phyloP scores from a whole-genome alignment of 345 rosid genomes.

The Hibiscus syriacus region DNA sequence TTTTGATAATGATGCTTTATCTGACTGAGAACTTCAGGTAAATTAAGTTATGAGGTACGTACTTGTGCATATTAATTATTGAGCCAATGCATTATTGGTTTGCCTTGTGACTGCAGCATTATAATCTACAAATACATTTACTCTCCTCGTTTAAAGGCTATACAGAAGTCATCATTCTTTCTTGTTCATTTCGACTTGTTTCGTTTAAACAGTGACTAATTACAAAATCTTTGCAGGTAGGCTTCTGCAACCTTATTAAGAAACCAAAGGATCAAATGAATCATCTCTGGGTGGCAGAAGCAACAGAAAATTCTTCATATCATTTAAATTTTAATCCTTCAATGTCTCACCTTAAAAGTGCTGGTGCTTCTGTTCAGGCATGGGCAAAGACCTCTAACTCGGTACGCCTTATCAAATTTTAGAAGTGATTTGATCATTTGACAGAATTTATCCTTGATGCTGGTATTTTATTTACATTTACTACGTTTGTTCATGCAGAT shows the following conservation, averaged over 20 bases:
- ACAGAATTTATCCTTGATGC: not conserved
- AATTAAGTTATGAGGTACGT: not conserved
- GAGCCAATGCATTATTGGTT: not conserved
- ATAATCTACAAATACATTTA: not conserved
- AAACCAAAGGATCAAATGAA: constrained; percentile 62
- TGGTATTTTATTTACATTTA: not conserved
- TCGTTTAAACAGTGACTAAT: not conserved
- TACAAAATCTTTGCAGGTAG: constrained; percentile 44
- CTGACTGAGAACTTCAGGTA: not conserved
- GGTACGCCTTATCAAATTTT: constrained; percentile 28
- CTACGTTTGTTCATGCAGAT: constrained; percentile 30
- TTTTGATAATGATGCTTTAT: not conserved
- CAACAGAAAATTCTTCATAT: constrained; percentile 73
- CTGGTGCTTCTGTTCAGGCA: constrained; percentile 35
- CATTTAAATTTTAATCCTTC: constrained; percentile 38
- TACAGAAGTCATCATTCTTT: not conserved
- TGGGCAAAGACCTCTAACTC: constrained; percentile 64
- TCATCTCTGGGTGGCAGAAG: constrained; percentile 77
- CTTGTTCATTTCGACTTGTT: not conserved
- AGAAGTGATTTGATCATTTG: constrained; percentile 2
- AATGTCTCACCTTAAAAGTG: constrained; percentile 53
- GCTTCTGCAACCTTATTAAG: constrained; percentile 76
- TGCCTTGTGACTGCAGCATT: not conserved
- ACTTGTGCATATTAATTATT: not conserved
- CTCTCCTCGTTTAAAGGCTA: not conserved